Evolutionary conservation across 371 early-diverging fungal species (phyloP), one percentile per base, ranked within the genome.

Genomic region (Fennellomyces sp.): DNA sequence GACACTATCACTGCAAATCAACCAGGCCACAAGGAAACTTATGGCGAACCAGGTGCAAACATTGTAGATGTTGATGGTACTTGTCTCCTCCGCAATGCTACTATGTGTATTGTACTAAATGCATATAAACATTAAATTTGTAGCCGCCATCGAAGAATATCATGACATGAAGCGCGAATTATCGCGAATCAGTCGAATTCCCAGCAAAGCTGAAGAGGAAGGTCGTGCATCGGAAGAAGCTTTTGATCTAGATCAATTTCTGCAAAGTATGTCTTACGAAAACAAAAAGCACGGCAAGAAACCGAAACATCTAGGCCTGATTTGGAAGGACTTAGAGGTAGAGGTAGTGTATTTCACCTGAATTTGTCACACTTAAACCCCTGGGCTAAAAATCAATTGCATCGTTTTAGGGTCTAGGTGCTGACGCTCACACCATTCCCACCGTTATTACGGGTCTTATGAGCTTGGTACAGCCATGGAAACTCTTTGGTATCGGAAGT

Each of bases 271-370:
- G 5, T 52, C 52, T 1, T 29, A 50, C 7, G 36, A 62, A 15
- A 31, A 35, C 10, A 35, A 25, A 8, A 41, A 45, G 19, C 61
- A 56, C 6, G 76, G 75, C 17, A 47, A 69, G 28, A 66, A 66
- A 36, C 57, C 56, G 11, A 75, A 80, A 29, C 61, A 69, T 28
- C 60, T 85, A 36, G 83, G 85, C 55, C 69, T 84, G 2, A 58
- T 70, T n/a, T 82, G 80, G 80, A 74, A 68, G 38, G 63, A 82
- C 57, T 55, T 82, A 26, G 68, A 55, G 29, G 77, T 82, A 0
- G 72, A 70, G 57, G 61, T 52, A 58, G 25, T n/a, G n/a, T 54
- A 5, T 15, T 50, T 21, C 17, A 30, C 17, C 13, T 28, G n/a
- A n/a, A 26, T 15, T 49, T n/a, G 12, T 19, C n/a, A n/a, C n/a